Evolutionary conservation across 2,329 filamentous ascomycete species (phyloP).

Genomic region (Nemania sp.): DNA sequence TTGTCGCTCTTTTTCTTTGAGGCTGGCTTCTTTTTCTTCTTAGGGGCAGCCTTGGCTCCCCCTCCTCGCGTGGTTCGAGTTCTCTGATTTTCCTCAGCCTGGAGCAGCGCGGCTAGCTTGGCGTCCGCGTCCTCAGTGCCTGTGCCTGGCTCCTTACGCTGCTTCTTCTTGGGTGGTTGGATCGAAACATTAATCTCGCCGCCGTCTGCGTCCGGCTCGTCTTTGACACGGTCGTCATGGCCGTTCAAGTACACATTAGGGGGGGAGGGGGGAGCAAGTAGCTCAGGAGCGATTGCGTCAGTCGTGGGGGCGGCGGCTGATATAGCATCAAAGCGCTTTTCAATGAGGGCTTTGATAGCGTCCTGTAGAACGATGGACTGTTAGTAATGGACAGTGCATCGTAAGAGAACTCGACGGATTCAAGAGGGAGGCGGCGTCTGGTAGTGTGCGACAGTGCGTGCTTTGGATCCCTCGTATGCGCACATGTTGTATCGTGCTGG

Average conservation of each 20-base stretch:
- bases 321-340: slow-evolving; percentile 74
- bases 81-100: slow-evolving; percentile 86
- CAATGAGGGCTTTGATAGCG: slow-evolving; percentile 73
- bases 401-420: background rate
- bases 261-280: slow-evolving; percentile 30
- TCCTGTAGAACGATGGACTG: slow-evolving; percentile 48
- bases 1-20: slow-evolving; percentile 75
- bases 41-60: slow-evolving; percentile 53
- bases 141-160: slow-evolving; percentile 63
- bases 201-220: slow-evolving; percentile 40
- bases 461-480: background rate
- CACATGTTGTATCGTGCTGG: background rate
- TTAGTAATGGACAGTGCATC: background rate
- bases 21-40: slow-evolving; percentile 67
- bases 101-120: slow-evolving; percentile 81
- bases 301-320: slow-evolving; percentile 51
- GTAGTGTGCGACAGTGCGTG: background rate
- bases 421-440: background rate
- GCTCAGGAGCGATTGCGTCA: slow-evolving; percentile 27
- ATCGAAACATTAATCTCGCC: slow-evolving; percentile 55
- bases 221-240: slow-evolving; percentile 38
- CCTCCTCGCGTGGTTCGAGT: slow-evolving; percentile 79
- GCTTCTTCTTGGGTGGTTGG: slow-evolving; percentile 65
- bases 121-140: slow-evolving; percentile 77
- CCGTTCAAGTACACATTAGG: slow-evolving; percentile 35